Percentiles rank a stretch among this genome's conserved stretches.
Conservation (phyloP, 2,329 filamentous ascomycete species). For the Diaporthe citri region DNA sequence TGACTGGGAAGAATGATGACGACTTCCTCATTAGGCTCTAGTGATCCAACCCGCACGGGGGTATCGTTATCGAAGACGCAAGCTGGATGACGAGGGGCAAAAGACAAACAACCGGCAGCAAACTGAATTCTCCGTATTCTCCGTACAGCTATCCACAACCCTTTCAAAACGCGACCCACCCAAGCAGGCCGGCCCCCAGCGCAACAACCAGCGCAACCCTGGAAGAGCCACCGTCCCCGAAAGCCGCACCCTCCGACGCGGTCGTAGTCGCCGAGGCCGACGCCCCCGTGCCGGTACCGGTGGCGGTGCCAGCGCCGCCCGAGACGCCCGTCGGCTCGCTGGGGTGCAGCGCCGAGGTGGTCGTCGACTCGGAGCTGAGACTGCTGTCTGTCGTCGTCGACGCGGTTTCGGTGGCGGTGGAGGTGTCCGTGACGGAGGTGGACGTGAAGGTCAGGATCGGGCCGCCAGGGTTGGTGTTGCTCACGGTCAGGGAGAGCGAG, state of each 20-base stretch:
- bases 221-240: background rate
- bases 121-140: background rate
- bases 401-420: background rate
- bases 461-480: slow-evolving; percentile 6
- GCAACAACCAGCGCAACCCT: slow-evolving; percentile 38
- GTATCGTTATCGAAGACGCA: background rate
- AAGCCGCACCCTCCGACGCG: background rate
- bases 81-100: background rate
- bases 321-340: slow-evolving; percentile 31
- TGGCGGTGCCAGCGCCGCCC: slow-evolving; percentile 1
- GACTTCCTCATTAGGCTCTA: background rate
- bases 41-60: background rate
- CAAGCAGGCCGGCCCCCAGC: slow-evolving; percentile 34
- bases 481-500: background rate
- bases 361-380: slow-evolving; percentile 25
- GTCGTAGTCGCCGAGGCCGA: slow-evolving; percentile 5
- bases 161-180: slow-evolving; percentile 29
- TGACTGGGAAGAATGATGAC: background rate
- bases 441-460: slow-evolving; percentile 29
- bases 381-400: background rate
- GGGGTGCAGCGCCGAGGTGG: slow-evolving; percentile 28
- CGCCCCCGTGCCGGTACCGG: background rate
- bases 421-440: background rate
- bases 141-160: background rate
- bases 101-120: background rate